These are phyloP conservation scores for Croton laevigatus DNA, from an alignment of 441 rosid species.

Conservation along the genomic window DNA sequence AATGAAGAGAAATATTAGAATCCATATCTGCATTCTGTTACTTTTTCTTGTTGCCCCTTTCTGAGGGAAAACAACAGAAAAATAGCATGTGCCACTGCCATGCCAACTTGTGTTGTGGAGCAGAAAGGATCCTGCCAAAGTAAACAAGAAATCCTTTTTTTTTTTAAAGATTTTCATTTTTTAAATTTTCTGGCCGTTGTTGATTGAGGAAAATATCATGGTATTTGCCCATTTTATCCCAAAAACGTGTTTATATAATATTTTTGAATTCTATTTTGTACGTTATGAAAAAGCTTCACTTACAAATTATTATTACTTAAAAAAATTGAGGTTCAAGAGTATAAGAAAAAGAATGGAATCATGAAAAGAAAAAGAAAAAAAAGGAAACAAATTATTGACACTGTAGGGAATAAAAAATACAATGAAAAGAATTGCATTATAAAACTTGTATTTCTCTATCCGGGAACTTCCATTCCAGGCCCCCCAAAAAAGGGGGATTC, in stretches of 20 bases:
- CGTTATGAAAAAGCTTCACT: neutral
- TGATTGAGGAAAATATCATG: too few species aligned
- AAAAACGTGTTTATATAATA: too few species aligned
- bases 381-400: neutral
- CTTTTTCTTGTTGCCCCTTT: too few species aligned
- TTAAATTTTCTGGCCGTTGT: too few species aligned
- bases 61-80: too few species aligned
- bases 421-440: neutral
- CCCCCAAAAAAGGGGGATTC: neutral
- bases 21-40: too few species aligned
- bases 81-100: too few species aligned
- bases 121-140: too few species aligned
- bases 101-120: too few species aligned
- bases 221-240: too few species aligned
- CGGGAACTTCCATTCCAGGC: slow-evolving; percentile 4
- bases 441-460: neutral
- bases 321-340: neutral
- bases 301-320: neutral
- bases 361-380: neutral
- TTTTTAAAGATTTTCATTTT: neutral
- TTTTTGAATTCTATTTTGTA: neutral
- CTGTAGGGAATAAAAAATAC: too few species aligned
- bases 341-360: neutral
- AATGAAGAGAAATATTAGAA: too few species aligned
- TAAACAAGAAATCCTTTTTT: neutral